Base-by-base conservation (phyloP, 1,284 basidiomycete genomes). In the Microbotryum saponariae region DNA sequence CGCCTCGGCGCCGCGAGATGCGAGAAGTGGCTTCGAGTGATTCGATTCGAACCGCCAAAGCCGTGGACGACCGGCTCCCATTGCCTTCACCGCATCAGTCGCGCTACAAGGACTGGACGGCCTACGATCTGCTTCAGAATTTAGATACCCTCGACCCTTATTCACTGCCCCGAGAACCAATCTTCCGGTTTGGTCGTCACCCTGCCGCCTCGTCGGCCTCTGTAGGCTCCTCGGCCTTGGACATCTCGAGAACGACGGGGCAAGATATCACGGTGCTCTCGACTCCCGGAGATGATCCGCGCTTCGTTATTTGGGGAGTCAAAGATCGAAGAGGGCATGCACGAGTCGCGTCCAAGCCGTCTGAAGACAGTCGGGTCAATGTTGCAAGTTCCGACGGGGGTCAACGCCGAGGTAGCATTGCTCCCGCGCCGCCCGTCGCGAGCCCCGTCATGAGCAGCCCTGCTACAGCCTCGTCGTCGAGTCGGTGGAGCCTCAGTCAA, bases 221-320 rank as follows among this genome's bases (percentile, higher is more conserved):
- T 1, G 23, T 68, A 46, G 56, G 52, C 2, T 70, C 67, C 16
- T 52, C 47, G 7, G 49, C 47, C 5, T 70, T 65, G 2, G 56
- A 50, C 25, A 37, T 47, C 14, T 70, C 61, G 23, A 21, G 18
- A 23, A 55, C 50, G 29, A 10, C 58, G 44, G 62, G 58, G 25
- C 64, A 66, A 49, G 44, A 63, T 7, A 70, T 73, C 57, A 65
- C 64, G 8, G 63, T 71, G 37, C 58, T 63, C 1, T 46, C 54
- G 4, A 82, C 80, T 37, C 83, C 85, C 8, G 81, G 84, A 21
- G 85, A 90, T 67, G 89, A 92, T 69, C 89, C 89, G 23, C 82
- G 89, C 0, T 91, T 91, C 72, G 87, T 89, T 31, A 85, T 91
- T 20, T 92, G 89, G 89, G 88, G 87, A 3, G 33, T 42, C n/a